Conservation (phyloP, 345 rosid species). For the Litchi chinensis region DNA sequence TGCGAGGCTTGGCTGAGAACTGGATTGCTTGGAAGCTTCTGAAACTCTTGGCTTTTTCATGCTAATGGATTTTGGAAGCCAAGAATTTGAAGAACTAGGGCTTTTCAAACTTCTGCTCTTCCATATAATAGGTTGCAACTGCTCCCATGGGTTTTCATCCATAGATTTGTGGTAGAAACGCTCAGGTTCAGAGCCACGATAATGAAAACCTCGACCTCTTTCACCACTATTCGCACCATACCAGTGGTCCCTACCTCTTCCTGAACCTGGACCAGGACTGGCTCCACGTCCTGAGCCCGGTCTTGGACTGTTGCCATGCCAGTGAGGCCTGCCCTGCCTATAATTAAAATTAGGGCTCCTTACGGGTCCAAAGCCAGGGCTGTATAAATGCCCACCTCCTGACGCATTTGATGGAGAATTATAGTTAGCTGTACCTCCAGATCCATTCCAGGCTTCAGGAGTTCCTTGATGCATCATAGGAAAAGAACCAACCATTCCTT, state of each 20-base stretch:
- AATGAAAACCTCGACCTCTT: slow-evolving; percentile 42
- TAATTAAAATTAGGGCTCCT: slow-evolving; percentile 33
- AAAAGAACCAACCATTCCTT: slow-evolving; percentile 39
- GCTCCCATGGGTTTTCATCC: slow-evolving; percentile 84
- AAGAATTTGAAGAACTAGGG: slow-evolving; percentile 43
- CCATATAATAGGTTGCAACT: slow-evolving; percentile 64
- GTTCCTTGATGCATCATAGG: slow-evolving; percentile 45
- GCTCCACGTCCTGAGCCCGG: slow-evolving; percentile 33
- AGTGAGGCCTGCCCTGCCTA: slow-evolving; percentile 41
- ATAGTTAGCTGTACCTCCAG: slow-evolving; percentile 36
- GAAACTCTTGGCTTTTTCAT: slow-evolving; percentile 45
- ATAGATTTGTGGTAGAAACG: slow-evolving; percentile 62
- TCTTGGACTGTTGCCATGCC: slow-evolving; percentile 35
- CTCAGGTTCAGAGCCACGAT: slow-evolving; percentile 41
- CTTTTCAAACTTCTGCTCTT: slow-evolving; percentile 35
- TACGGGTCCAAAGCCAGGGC: slow-evolving; percentile 36
- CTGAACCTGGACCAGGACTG: slow-evolving; percentile 39
- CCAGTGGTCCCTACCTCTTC: slow-evolving; percentile 52
- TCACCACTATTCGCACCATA: slow-evolving; percentile 43
- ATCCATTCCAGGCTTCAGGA: slow-evolving; percentile 41
- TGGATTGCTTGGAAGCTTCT: slow-evolving; percentile 45
- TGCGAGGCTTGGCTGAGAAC: slow-evolving; percentile 66
- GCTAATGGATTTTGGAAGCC: slow-evolving; percentile 69
- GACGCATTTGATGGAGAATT: slow-evolving; percentile 33
- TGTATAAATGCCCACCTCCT: slow-evolving; percentile 12